phyloP scores from a whole-genome alignment of 129 eudicot genomes.

The Flaveria robusta region DNA sequence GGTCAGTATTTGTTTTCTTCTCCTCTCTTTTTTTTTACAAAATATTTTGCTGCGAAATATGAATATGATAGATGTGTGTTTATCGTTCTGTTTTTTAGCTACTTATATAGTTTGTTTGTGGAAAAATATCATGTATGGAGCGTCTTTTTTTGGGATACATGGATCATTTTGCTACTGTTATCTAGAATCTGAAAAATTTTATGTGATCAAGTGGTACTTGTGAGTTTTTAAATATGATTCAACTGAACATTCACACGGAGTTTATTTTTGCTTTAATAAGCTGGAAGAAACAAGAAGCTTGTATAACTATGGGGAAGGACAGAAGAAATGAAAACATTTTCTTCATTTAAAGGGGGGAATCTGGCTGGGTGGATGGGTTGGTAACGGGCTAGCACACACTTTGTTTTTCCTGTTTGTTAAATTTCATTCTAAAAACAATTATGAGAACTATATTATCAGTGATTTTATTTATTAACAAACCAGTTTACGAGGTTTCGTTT shows the following conservation, averaged over 20 bases:
- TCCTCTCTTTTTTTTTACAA: not conserved
- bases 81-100: not conserved
- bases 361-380: not conserved
- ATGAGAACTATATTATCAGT: not conserved
- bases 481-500: not conserved
- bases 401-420: not conserved
- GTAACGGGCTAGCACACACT: not conserved
- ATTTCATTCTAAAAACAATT: not conserved
- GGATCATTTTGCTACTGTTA: not conserved
- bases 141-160: not conserved
- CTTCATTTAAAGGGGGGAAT: not conserved
- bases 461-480: not conserved
- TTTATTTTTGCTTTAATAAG: not conserved
- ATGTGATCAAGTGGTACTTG: not conserved
- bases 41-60: not conserved
- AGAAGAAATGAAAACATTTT: not conserved
- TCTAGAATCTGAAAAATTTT: not conserved
- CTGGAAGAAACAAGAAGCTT: not conserved
- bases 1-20: conserved; percentile 18
- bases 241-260: not conserved
- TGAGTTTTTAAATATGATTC: not conserved
- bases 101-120: not conserved
- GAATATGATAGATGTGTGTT: not conserved
- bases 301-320: not conserved
- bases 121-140: not conserved